A percentile compares a stretch with the other conserved stretches of the same genome.
Evolutionary conservation across 139 green algal genomes (phyloP).

Genomic region (Chlamydomonas applanata): DNA sequence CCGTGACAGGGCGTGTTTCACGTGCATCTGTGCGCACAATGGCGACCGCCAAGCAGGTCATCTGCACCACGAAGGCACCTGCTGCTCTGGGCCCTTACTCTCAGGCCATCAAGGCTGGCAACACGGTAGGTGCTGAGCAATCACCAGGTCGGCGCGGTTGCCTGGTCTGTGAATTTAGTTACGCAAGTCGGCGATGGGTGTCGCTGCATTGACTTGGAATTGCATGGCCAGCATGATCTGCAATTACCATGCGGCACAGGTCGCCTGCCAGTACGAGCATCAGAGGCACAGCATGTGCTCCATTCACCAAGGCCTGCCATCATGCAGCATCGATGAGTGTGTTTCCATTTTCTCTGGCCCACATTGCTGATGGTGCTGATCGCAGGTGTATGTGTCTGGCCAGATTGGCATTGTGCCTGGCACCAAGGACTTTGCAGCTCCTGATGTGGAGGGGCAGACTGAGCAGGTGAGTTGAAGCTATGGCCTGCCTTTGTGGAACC

Average conservation of each 20-base stretch:
- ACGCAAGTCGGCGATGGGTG: no score
- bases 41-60: slow-evolving; percentile 51
- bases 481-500: no score
- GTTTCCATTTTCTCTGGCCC: no score
- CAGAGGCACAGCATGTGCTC: no score
- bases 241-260: no score
- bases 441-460: slow-evolving; percentile 76
- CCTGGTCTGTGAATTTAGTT: no score
- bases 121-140: slow-evolving; percentile 37
- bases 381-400: slow-evolving; percentile 82
- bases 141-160: neutral
- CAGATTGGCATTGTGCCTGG: slow-evolving; percentile 83
- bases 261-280: no score
- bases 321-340: no score
- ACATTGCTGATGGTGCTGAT: neutral
- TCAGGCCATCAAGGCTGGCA: slow-evolving; percentile 74
- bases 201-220: no score
- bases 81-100: slow-evolving; percentile 92
- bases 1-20: neutral
- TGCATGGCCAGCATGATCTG: no score
- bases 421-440: slow-evolving; percentile 84
- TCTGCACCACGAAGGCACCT: slow-evolving; percentile 72
- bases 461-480: slow-evolving; percentile 56
- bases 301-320: no score
- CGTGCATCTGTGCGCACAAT: slow-evolving; percentile 18